A percentile compares a stretch with the other conserved stretches of the same genome.
Evolutionary conservation across 768 basidiomycete genomes (phyloP).

Genomic region (Lentinula edodes): DNA sequence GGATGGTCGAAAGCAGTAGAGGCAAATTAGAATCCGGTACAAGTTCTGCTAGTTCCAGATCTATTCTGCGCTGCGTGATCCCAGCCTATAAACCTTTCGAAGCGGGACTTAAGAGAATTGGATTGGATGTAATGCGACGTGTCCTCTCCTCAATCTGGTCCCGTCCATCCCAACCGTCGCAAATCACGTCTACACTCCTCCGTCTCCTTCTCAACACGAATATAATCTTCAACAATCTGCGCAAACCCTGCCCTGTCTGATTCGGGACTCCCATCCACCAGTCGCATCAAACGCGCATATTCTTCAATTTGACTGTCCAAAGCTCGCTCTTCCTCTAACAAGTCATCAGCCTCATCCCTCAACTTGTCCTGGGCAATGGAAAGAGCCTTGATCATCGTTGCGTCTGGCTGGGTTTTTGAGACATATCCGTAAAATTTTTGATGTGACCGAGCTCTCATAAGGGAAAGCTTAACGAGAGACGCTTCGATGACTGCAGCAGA

Average conservation of each 20-base stretch:
- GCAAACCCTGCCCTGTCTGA: conserved; percentile 29
- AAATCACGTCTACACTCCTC: conserved; percentile 47
- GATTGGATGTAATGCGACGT: too few relatives aligned
- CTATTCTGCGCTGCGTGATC: too few relatives aligned
- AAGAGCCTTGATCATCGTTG: conserved; percentile 29
- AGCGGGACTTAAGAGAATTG: too few relatives aligned
- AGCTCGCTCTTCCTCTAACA: conserved; percentile 28
- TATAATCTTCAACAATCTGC: conserved; percentile 45
- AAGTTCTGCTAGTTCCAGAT: too few relatives aligned
- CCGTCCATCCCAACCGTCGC: conserved; percentile 45
- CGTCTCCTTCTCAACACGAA: conserved; percentile 38
- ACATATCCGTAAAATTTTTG: conserved; percentile 33
- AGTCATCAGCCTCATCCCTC: conserved; percentile 26
- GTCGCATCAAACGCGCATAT: conserved; percentile 33
- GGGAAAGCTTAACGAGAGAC: conserved; percentile 41
- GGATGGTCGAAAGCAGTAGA: too few relatives aligned
- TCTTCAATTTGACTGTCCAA: conserved; percentile 35
- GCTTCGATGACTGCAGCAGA: conserved; percentile 40
- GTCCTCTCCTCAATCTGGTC: conserved; percentile 4
- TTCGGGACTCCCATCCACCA: conserved; percentile 32
- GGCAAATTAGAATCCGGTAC: too few relatives aligned
- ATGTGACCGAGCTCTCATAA: conserved; percentile 35
- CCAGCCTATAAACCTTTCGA: too few relatives aligned
- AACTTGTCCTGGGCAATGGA: conserved; percentile 24
- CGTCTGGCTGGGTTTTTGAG: conserved; percentile 12